phyloP scores from a whole-genome alignment of 2,329 filamentous ascomycete species.

The Claviceps sp. region DNA sequence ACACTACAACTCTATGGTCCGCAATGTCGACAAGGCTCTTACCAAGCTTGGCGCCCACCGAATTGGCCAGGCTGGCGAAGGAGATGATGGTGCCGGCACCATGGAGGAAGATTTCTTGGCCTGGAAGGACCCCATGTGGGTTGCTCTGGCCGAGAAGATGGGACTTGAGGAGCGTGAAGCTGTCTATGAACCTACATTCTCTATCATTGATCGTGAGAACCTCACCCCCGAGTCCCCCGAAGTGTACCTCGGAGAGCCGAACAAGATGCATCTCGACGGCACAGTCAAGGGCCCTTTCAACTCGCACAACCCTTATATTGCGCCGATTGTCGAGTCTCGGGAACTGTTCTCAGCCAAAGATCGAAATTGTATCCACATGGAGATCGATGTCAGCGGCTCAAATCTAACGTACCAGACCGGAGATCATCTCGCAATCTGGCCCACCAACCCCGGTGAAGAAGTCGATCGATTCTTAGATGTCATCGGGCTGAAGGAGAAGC shows the following conservation, averaged over 20 bases:
- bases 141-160: slow-evolving; percentile 69
- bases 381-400: slow-evolving; percentile 79
- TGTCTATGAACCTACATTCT: slow-evolving; percentile 87
- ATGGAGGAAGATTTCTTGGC: slow-evolving; percentile 99
- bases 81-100: slow-evolving; percentile 92
- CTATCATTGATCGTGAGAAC: slow-evolving; percentile 61
- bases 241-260: slow-evolving; percentile 92
- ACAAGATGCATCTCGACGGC: slow-evolving; percentile 87
- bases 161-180: slow-evolving; percentile 87
- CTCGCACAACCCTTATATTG: slow-evolving; percentile 92
- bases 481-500: slow-evolving; percentile 63
- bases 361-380: slow-evolving; percentile 92
- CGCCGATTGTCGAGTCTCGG: slow-evolving; percentile 78
- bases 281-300: slow-evolving; percentile 80
- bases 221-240: slow-evolving; percentile 61
- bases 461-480: slow-evolving; percentile 80
- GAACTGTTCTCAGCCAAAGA: slow-evolving; percentile 84
- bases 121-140: slow-evolving; percentile 99
- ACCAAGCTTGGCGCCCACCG: slow-evolving; percentile 70
- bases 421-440: slow-evolving; percentile 96
- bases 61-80: slow-evolving; percentile 82
- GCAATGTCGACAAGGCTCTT: slow-evolving; percentile 72
- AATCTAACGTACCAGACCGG: slow-evolving; percentile 91
- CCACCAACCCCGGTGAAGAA: slow-evolving; percentile 83
- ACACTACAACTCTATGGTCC: slow-evolving; percentile 98